Conservation (phyloP, 116 monocot genomes). For the Cymodocea nodosa region DNA sequence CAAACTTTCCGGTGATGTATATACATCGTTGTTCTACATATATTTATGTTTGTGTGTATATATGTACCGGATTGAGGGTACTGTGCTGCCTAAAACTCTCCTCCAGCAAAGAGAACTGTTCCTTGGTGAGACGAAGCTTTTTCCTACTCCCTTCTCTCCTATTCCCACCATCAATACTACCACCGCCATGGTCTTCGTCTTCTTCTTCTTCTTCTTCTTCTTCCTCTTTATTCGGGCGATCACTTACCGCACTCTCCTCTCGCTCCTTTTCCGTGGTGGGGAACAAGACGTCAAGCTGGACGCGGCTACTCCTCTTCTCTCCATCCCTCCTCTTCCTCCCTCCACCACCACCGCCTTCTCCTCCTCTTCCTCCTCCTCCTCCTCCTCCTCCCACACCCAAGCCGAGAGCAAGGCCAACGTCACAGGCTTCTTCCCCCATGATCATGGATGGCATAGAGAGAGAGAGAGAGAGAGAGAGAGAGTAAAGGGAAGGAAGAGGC, state of each 20-base stretch:
- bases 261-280: conserved; percentile 5
- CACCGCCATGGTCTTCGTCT: not conserved
- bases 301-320: not conserved
- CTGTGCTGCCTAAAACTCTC: conserved; percentile 27
- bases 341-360: too few species aligned
- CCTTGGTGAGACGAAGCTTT: conserved; percentile 38
- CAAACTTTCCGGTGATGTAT: too few species aligned
- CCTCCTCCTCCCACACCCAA: conserved; percentile 18
- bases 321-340: not conserved
- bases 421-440: conserved; percentile 22
- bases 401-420: conserved; percentile 20
- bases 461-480: not conserved
- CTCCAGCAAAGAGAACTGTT: conserved; percentile 32
- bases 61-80: conserved; percentile 31
- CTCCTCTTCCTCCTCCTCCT: not conserved
- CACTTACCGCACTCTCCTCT: not conserved
- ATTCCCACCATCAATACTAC: conserved; percentile 9
- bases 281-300: conserved; percentile 17
- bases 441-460: not conserved
- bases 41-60: not conserved
- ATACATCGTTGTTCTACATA: not conserved
- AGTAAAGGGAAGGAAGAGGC: not conserved
- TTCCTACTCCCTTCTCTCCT: conserved; percentile 30
- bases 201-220: not conserved
- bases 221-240: not conserved